Percentiles rank a stretch among this genome's conserved stretches.
phyloP scores from a whole-genome alignment of 192 early-diverging fungal species.

The Rhizoclosmatium sp. region DNA sequence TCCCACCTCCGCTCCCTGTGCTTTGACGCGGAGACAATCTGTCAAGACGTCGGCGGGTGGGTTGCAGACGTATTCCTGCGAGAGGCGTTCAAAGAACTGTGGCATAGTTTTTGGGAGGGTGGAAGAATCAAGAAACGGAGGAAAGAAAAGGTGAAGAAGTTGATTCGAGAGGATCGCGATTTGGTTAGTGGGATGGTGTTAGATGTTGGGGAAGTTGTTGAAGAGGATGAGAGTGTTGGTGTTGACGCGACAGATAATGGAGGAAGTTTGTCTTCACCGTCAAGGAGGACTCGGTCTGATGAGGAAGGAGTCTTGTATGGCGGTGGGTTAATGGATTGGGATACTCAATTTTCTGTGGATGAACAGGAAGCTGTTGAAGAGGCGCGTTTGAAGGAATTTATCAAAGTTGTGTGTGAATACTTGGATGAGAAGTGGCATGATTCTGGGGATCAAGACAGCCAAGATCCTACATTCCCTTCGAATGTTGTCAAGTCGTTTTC shows the following conservation, averaged over 20 bases:
- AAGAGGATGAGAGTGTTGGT: not conserved
- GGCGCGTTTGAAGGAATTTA: constrained; percentile 9
- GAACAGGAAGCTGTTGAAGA: constrained; percentile 9
- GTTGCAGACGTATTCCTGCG: constrained; percentile 25
- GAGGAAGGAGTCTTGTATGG: not conserved
- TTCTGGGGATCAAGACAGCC: not conserved
- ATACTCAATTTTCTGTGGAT: not conserved
- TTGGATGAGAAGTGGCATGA: constrained; percentile 3
- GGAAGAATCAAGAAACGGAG: not conserved
- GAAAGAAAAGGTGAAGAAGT: constrained; percentile 18
- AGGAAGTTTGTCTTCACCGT: not conserved
- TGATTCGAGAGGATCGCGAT: not conserved
- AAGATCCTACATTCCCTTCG: not conserved
- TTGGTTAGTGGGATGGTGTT: constrained; percentile 24
- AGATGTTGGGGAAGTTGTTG: constrained; percentile 13
- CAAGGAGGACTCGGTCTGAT: not conserved
- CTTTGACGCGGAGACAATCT: not conserved
- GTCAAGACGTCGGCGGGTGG: constrained; percentile 2
- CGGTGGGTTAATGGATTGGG: not conserved
- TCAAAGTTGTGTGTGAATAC: constrained; percentile 4
- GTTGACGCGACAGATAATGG: not conserved
- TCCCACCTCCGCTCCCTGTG: constrained; percentile 1
- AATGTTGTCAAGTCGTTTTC: constrained; percentile 7
- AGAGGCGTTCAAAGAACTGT: constrained; percentile 1
- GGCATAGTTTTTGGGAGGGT: not conserved